Percentiles rank a stretch among this genome's conserved stretches.
Evolutionary conservation across 805 yeast genomes (phyloP).

Genomic region (Candida maesae): DNA sequence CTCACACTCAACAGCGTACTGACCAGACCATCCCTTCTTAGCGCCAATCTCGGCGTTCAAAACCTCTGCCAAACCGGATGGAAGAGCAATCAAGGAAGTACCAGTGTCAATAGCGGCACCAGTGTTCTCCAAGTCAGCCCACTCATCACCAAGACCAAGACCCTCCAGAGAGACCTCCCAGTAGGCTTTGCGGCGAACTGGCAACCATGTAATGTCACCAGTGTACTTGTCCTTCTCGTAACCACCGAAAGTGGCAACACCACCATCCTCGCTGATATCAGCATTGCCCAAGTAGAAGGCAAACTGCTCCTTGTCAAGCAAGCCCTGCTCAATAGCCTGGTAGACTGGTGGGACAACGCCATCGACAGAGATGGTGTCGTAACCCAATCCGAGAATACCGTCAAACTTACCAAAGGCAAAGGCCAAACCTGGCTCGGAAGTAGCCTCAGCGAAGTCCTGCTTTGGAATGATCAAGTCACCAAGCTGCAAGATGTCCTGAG

Average conservation of each 20-base stretch:
- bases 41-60: conserved; percentile 96
- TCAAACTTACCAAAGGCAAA: conserved; percentile 99
- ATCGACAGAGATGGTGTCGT: conserved; percentile 86
- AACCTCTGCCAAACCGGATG: conserved; percentile 93
- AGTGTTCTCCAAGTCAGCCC: conserved; percentile 71
- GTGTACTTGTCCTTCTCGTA: conserved; percentile 68
- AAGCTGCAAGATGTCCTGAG: conserved; percentile 75
- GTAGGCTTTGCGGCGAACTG: conserved; percentile 98
- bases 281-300: conserved; percentile 88
- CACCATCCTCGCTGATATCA: conserved; percentile 68
- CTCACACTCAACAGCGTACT: conserved; percentile 89
- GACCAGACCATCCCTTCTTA: conserved; percentile 95
- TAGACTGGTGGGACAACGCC: conserved; percentile 90
- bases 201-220: conserved; percentile 92
- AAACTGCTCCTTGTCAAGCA: conserved; percentile 80
- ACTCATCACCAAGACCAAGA: conserved; percentile 87
- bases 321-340: conserved; percentile 78
- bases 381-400: conserved; percentile 94
- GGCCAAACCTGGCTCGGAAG: conserved; percentile 95
- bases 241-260: conserved; percentile 95
- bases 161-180: conserved; percentile 97
- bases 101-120: conserved; percentile 99
- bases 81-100: conserved; percentile 92
- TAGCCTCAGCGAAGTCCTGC: conserved; percentile 96
- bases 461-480: conserved; percentile 83